phyloP scores from a whole-genome alignment of 192 early-diverging fungal species.

The Pilobolus umbonatus region DNA sequence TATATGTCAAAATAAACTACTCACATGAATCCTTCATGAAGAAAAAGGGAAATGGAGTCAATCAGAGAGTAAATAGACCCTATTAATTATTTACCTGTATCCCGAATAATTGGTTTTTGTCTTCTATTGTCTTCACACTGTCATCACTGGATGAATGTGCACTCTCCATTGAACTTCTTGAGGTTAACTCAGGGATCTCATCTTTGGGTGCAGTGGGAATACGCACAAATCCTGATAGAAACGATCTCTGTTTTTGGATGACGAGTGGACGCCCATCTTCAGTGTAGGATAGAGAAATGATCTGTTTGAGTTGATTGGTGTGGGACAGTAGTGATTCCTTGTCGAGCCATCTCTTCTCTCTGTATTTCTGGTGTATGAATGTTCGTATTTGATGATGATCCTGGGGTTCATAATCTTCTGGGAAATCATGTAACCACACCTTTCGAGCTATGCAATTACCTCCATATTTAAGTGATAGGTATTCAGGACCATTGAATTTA shows the following conservation, averaged over 20 bases:
- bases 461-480: conserved; percentile 38
- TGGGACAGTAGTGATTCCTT: conserved; percentile 5
- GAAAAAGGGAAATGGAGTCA: no score
- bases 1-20: no score
- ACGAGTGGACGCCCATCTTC: conserved; percentile 9
- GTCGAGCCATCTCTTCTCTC: conserved; percentile 17
- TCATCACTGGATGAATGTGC: no score
- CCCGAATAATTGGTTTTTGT: no score
- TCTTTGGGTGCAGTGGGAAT: no score
- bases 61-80: no score
- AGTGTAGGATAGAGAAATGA: conserved; percentile 9
- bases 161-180: no score
- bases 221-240: background rate
- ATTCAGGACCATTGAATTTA: conserved; percentile 44
- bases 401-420: conserved; percentile 29
- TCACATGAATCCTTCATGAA: no score
- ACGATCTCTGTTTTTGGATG: background rate
- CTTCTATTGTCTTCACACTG: no score
- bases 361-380: conserved; percentile 26
- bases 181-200: no score
- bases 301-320: background rate
- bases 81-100: no score
- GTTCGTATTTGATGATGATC: conserved; percentile 12
- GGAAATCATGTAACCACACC: conserved; percentile 23
- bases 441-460: conserved; percentile 40